These are phyloP conservation scores for Coprinopsis strossmayeri DNA, from an alignment of 768 basidiomycete genomes.

Conservation along the genomic window DNA sequence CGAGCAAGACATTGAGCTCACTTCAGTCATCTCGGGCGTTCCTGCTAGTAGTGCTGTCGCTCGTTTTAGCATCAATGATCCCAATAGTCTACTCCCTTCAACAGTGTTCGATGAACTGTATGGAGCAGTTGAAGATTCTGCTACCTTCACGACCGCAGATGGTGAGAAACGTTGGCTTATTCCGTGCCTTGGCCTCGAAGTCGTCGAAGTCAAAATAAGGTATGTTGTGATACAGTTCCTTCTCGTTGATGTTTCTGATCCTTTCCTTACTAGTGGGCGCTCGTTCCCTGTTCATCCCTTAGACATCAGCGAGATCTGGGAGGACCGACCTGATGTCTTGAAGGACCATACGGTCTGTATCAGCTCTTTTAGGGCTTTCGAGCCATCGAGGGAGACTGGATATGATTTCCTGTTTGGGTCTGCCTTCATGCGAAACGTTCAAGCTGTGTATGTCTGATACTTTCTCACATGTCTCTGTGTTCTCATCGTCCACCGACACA, in stretches of 20 bases:
- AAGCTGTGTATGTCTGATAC: not conserved
- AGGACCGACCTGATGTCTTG: not conserved
- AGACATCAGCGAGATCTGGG: not conserved
- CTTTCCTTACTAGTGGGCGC: not conserved
- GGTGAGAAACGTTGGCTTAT: constrained; percentile 3
- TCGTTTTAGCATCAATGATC: not conserved
- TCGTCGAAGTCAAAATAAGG: not conserved
- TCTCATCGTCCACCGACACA: not conserved
- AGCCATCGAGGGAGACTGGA: not conserved
- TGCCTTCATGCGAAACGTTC: not conserved
- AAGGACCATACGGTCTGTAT: constrained; percentile 4
- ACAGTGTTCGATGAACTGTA: not conserved
- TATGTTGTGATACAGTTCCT: not conserved
- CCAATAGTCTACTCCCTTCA: not conserved
- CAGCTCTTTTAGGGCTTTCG: not conserved
- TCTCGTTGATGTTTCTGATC: not conserved
- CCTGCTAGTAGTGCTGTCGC: not conserved
- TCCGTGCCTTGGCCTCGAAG: not conserved
- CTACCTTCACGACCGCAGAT: not conserved
- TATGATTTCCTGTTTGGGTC: not conserved
- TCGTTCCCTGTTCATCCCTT: not conserved
- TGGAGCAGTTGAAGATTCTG: not conserved
- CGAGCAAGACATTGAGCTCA: not conserved
- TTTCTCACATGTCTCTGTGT: not conserved
- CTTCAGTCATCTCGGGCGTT: not conserved